Conservation (phyloP, 2,329 filamentous ascomycete genomes). For the Alternaria panax region DNA sequence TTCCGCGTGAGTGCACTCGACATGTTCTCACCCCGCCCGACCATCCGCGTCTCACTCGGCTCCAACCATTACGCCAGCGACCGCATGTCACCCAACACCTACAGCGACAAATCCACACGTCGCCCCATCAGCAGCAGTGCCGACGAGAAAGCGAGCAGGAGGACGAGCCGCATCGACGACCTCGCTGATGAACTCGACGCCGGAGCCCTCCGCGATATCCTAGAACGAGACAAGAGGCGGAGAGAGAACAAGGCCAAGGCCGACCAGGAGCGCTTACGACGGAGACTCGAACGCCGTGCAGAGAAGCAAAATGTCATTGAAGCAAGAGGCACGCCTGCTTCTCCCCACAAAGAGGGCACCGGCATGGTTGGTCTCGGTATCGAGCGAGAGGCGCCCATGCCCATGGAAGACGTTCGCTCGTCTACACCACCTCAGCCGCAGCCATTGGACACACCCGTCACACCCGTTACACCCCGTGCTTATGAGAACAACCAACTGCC, state of each 20-base stretch:
- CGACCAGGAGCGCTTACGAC: constrained; percentile 72
- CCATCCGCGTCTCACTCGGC: constrained; percentile 75
- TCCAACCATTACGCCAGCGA: constrained; percentile 61
- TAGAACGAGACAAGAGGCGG: constrained; percentile 87
- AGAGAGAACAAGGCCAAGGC: constrained; percentile 74
- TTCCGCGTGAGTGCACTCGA: constrained; percentile 83
- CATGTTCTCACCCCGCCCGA: constrained; percentile 84
- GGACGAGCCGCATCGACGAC: constrained; percentile 68
- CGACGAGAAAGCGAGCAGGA: constrained; percentile 58
- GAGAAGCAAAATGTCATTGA: constrained; percentile 67
- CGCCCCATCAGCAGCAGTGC: constrained; percentile 58
- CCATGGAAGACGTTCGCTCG: constrained; percentile 59
- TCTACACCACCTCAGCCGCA: constrained; percentile 47
- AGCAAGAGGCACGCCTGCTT: constrained; percentile 62
- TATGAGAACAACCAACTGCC: constrained; percentile 39
- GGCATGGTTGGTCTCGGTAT: constrained; percentile 61
- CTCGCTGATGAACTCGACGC: constrained; percentile 87
- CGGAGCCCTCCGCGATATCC: constrained; percentile 81
- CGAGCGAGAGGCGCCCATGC: constrained; percentile 63
- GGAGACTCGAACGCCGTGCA: constrained; percentile 69
- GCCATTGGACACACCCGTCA: constrained; percentile 26
- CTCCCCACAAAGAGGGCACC: constrained; percentile 60
- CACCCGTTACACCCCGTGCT: constrained; percentile 28
- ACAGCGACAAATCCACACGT: constrained; percentile 58
- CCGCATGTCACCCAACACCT: constrained; percentile 48